Conservation (phyloP, 2,329 filamentous ascomycete species). For the Colletotrichum nymphaeae region DNA sequence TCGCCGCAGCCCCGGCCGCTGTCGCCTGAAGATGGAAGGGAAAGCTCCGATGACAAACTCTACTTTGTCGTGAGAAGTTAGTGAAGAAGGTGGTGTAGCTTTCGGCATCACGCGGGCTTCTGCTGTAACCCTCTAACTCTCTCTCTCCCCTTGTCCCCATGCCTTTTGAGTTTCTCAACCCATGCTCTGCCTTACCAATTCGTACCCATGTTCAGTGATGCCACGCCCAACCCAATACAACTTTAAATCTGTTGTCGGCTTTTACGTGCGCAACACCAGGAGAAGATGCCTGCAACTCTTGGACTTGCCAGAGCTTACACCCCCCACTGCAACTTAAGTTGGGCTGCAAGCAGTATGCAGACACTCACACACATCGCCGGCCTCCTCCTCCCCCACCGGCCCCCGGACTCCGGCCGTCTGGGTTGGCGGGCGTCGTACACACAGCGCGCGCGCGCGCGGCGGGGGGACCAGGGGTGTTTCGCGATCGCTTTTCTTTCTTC, state of each 20-base stretch:
- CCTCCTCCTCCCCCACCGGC: not conserved
- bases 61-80: not conserved
- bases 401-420: constrained; percentile 6
- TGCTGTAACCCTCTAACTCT: not conserved
- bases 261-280: not conserved
- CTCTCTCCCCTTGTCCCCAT: too few species aligned
- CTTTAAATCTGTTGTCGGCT: not conserved
- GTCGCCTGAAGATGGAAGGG: not conserved
- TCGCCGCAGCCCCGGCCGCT: not conserved
- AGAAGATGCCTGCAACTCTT: not conserved
- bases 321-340: too few species aligned
- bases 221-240: not conserved
- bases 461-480: not conserved
- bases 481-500: not conserved
- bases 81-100: not conserved
- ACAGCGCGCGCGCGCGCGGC: not conserved
- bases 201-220: not conserved
- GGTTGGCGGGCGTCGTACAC: not conserved
- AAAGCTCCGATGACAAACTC: not conserved
- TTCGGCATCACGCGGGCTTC: not conserved
- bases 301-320: too few species aligned
- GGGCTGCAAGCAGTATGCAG: too few species aligned
- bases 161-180: not conserved
- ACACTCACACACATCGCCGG: not conserved
- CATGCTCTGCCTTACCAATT: not conserved